Evolutionary conservation across 225 moss, liverwort and hornwort species (phyloP).

Genomic region (Sphagnum contortum): DNA sequence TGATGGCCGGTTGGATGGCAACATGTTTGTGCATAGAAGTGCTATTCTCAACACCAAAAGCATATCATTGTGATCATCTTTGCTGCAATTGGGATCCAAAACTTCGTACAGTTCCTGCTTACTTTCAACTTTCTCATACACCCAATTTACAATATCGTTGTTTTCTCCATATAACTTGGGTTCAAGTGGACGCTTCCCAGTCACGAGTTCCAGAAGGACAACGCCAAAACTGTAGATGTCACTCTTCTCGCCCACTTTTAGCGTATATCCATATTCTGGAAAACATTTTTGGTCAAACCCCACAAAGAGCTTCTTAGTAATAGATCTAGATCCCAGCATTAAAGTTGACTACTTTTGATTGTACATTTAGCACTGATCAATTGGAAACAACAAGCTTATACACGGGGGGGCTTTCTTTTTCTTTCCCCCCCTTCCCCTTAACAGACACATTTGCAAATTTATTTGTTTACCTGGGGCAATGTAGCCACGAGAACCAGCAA

Average conservation of each 20-base stretch:
- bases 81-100: constrained; percentile 20
- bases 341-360: no score
- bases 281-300: neutral
- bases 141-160: constrained; percentile 37
- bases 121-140: constrained; percentile 24
- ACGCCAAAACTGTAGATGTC: constrained; percentile 55
- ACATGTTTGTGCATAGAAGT: constrained; percentile 29
- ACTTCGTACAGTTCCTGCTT: constrained; percentile 23
- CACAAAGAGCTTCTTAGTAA: neutral
- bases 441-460: no score
- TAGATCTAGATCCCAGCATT: neutral
- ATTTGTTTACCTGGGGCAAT: constrained; percentile 27
- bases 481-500: constrained; percentile 52
- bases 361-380: no score
- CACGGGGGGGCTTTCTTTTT: no score
- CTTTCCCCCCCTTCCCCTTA: no score
- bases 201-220: constrained; percentile 39
- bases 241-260: constrained; percentile 44
- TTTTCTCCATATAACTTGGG: constrained; percentile 26
- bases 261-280: constrained; percentile 40
- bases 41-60: constrained; percentile 33
- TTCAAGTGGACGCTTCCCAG: constrained; percentile 32
- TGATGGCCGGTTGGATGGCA: constrained; percentile 30
- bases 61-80: constrained; percentile 27
- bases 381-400: no score